phyloP scores from a whole-genome alignment of 2,329 filamentous ascomycete species.

The Aspergillus sp. region DNA sequence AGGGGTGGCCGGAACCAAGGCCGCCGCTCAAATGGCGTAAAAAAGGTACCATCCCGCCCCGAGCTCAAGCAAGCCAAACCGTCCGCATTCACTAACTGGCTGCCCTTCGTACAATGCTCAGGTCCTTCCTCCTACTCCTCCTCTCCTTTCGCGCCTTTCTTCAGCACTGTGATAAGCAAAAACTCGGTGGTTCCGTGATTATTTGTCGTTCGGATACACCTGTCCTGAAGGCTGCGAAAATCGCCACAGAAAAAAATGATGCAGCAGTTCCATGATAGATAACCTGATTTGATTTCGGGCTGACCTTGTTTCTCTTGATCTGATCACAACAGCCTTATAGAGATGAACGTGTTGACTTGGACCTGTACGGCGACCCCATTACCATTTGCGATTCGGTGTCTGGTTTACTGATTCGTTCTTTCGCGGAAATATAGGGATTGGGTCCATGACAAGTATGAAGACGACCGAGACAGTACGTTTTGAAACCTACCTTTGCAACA shows the following conservation, averaged over 20 bases:
- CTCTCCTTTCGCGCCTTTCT: conserved; percentile 36
- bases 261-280: conserved; percentile 32
- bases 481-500: conserved; percentile 6
- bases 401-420: conserved; percentile 1
- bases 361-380: conserved; percentile 37
- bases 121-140: conserved; percentile 45
- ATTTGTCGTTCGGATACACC: conserved; percentile 24
- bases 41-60: conserved; percentile 67
- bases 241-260: conserved; percentile 30
- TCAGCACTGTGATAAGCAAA: conserved; percentile 37
- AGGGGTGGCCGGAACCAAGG: conserved; percentile 44
- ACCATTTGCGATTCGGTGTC: not conserved
- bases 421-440: conserved; percentile 66
- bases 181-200: conserved; percentile 25
- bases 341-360: conserved; percentile 47
- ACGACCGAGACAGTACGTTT: conserved; percentile 57
- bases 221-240: conserved; percentile 22
- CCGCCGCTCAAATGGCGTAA: conserved; percentile 76
- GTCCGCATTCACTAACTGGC: not conserved
- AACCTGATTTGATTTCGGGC: conserved; percentile 40
- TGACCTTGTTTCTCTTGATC: conserved; percentile 42
- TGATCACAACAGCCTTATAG: conserved; percentile 45
- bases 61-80: not conserved
- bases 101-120: conserved; percentile 15
- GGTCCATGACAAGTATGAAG: conserved; percentile 90